These are phyloP conservation scores for Backusella parvicylindrica DNA, from an alignment of 192 early-diverging fungal species.

Conservation along the genomic window DNA sequence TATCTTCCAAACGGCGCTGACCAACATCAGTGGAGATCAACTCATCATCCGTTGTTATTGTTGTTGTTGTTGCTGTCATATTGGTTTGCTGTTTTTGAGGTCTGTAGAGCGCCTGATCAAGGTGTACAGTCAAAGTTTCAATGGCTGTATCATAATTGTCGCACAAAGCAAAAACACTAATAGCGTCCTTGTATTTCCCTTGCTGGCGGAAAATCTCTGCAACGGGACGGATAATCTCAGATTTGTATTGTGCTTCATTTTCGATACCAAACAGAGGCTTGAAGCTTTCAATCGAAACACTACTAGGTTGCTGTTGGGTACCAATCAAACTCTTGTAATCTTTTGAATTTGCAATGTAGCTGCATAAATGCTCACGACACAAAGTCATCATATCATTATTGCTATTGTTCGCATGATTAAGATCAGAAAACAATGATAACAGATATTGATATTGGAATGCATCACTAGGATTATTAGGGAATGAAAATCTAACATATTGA, in stretches of 20 bases:
- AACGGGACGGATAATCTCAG: constrained; percentile 59
- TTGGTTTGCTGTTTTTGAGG: background rate
- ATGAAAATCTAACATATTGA: constrained; percentile 12
- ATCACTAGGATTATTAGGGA: constrained; percentile 41
- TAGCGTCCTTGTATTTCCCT: constrained; percentile 71
- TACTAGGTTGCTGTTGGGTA: background rate
- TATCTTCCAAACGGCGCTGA: background rate
- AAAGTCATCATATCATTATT: constrained; percentile 40
- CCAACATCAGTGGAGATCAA: background rate
- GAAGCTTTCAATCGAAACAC: constrained; percentile 61
- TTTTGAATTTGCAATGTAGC: constrained; percentile 56
- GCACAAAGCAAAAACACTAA: constrained; percentile 61
- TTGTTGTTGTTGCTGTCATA: background rate
- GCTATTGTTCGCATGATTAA: constrained; percentile 8
- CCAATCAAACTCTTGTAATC: constrained; percentile 60
- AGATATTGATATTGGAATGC: constrained; percentile 61
- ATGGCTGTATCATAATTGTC: constrained; percentile 26
- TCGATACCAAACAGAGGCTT: constrained; percentile 58
- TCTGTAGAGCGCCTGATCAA: constrained; percentile 16
- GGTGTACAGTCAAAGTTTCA: constrained; percentile 19
- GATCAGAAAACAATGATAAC: constrained; percentile 53
- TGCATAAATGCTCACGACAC: constrained; percentile 51
- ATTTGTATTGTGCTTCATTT: constrained; percentile 56
- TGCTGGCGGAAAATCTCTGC: constrained; percentile 69
- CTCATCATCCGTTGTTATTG: background rate